Base-by-base conservation (phyloP, 257 asterid genomes). In the Salvia rosmarinus region DNA sequence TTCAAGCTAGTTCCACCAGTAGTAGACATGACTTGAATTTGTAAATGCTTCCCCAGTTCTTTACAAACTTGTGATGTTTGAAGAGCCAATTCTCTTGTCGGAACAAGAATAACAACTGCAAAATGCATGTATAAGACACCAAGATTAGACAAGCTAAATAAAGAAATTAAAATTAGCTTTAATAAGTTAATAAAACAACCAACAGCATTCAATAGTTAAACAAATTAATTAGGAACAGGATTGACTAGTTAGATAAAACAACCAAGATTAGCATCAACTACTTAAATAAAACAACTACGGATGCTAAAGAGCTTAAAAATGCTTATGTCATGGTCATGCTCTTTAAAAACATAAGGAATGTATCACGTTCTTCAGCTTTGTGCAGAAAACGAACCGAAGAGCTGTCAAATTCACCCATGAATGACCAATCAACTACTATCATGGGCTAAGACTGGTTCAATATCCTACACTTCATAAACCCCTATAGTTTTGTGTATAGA, bases 1-100 rank as follows among this genome's bases (percentile, higher is more conserved):
- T 85, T 89, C 75, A 91, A 74, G 87, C 97, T 91, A 66, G 97
- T 91, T 71, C 97, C 97, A 67, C 97, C 97, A 6, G 96, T 89
- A 50, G 92, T 85, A 64, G 89, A 96, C 97, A 91, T 91, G 63
- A 89, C 92, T 74, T 86, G 85, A 80, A 91, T 84, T 19, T 87
- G 71, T 49, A 91, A 78, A 82, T 91, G 89, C 82, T 90, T 90
- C 74, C 90, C 97, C 16, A 90, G 92, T 82, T 90, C 97, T 80
- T 90, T 90, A 77, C 97, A 90, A 55, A 90, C 97, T 83, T 87
- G 97, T 30, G 96, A 84, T 47, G 96, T 88, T 77, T 90, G 97
- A 78, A 90, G 96, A 80, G 97, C 97, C 78, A 90, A 77, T 82
- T 90, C 97, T 69, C 96, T 77, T 2, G 96, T 90, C 20, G 97